Conservation (phyloP, 2,329 filamentous ascomycete genomes). For the Aureobasidium sp. region DNA sequence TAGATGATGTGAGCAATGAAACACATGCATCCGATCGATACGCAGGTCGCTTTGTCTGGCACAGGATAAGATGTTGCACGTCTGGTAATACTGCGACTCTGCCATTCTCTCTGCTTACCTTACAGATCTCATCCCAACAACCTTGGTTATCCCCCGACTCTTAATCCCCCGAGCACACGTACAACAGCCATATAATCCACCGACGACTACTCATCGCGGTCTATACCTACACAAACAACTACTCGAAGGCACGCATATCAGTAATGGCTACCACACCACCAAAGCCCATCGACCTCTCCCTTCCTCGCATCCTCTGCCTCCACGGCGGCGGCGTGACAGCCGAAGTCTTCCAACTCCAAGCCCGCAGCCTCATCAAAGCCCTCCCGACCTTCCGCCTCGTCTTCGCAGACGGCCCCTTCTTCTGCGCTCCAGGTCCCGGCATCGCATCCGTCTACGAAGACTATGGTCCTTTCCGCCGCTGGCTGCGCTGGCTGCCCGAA, state of each 20-base stretch:
- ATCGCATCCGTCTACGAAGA: constrained; percentile 57
- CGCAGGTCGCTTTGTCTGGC: too few species aligned
- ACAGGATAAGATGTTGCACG: not conserved
- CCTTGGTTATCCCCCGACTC: not conserved
- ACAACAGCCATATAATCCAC: not conserved
- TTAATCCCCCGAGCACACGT: not conserved
- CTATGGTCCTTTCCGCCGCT: constrained; percentile 55
- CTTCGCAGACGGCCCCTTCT: constrained; percentile 62
- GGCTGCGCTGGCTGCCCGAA: constrained; percentile 55
- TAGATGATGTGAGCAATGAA: constrained; percentile 6
- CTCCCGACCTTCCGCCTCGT: constrained; percentile 60
- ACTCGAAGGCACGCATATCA: not conserved
- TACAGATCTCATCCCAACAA: not conserved
- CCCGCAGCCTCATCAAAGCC: constrained; percentile 44
- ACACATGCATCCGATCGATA: not conserved
- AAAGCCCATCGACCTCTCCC: constrained; percentile 14
- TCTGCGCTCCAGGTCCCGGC: constrained; percentile 51
- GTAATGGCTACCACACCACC: not conserved
- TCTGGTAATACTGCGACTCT: not conserved
- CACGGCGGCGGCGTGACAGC: constrained; percentile 70
- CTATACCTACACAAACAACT: not conserved
- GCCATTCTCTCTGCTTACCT: not conserved
- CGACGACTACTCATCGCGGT: not conserved
- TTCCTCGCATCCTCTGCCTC: constrained; percentile 67
- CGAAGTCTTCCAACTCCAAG: constrained; percentile 60